These are phyloP conservation scores for Aspergillus melleus DNA, from an alignment of 2,329 filamentous ascomycete genomes.

Conservation along the genomic window DNA sequence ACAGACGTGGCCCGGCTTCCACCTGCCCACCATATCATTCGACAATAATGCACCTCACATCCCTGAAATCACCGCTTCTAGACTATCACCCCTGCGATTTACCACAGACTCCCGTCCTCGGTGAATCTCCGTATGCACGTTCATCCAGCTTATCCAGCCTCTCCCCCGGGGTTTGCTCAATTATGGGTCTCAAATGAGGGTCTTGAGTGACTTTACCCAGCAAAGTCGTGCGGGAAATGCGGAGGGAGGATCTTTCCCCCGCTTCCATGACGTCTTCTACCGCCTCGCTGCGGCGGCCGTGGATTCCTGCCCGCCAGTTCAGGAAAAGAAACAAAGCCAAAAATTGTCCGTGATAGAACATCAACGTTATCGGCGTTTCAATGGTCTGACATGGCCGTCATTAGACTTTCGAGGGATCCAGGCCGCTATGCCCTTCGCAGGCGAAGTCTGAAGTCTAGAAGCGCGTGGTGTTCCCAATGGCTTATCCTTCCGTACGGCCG, in stretches of 20 bases:
- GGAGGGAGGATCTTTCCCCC: not conserved
- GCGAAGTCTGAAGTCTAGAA: not conserved
- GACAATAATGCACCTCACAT: not conserved
- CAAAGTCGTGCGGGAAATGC: not conserved
- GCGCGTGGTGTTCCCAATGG: not conserved
- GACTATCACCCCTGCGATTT: not conserved
- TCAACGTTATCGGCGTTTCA: not conserved
- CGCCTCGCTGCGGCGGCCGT: not conserved
- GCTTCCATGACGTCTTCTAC: conserved; percentile 5
- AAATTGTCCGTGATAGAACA: not conserved
- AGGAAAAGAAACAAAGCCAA: not conserved
- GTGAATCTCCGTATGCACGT: not conserved
- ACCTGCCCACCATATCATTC: not conserved
- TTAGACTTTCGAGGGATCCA: not conserved
- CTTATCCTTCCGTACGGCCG: not conserved
- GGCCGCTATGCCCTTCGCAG: not conserved
- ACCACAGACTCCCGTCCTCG: not conserved
- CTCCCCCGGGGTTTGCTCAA: not conserved
- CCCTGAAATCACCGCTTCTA: not conserved
- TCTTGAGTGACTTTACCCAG: not conserved
- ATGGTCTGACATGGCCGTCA: not conserved
- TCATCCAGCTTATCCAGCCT: not conserved
- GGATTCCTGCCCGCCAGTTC: not conserved
- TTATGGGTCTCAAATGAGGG: not conserved
- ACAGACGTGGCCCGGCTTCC: not conserved